Percentiles rank a stretch among this genome's conserved stretches.
Evolutionary conservation across 202 grass and related monocot species (phyloP).

Genomic region (Digitaria exilis): DNA sequence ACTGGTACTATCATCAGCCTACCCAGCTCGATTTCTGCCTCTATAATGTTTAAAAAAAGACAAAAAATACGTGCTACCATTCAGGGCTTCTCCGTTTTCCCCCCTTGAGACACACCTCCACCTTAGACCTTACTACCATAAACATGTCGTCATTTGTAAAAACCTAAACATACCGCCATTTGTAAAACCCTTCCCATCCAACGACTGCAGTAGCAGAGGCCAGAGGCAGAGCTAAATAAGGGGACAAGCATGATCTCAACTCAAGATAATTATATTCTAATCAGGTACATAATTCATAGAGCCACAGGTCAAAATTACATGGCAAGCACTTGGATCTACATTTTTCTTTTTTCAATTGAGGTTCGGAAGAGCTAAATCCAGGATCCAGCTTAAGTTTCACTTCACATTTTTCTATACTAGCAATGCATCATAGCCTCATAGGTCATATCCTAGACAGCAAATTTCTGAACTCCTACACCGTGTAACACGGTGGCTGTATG

Average conservation of each 20-base stretch:
- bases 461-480: background rate
- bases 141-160: background rate
- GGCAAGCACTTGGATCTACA: background rate
- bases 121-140: background rate
- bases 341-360: background rate
- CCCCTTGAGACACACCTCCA: background rate
- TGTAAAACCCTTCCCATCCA: background rate
- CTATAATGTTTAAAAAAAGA: too few relatives aligned
- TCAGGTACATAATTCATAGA: background rate
- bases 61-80: too few relatives aligned
- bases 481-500: background rate
- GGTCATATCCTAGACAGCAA: background rate
- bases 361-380: background rate
- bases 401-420: background rate
- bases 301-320: background rate
- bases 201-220: background rate
- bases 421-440: background rate
- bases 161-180: background rate
- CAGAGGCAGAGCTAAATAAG: background rate
- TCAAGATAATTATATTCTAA: background rate
- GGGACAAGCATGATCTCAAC: background rate
- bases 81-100: background rate
- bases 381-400: background rate
- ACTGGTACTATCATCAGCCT: too few relatives aligned
- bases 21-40: too few relatives aligned